These are phyloP conservation scores for Selaginella moellendorffii DNA, from an alignment of 75 land plant species.

Conservation along the genomic window DNA sequence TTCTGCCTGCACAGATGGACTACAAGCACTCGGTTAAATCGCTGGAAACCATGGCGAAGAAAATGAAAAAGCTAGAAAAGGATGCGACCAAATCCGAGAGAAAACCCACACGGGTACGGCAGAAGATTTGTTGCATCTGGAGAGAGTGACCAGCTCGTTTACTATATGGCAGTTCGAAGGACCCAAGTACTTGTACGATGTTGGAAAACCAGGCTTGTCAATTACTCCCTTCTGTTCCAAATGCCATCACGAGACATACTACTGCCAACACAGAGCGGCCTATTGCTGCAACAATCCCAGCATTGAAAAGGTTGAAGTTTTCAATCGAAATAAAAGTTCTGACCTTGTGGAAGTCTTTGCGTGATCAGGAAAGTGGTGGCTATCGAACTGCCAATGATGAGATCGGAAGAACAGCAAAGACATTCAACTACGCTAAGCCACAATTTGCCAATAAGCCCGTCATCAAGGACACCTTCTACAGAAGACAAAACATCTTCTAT, in stretches of 20 bases:
- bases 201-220: constrained; percentile 21
- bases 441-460: constrained; percentile 25
- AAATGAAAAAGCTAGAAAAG: constrained; percentile 7
- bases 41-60: constrained; percentile 11
- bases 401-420: constrained; percentile 20
- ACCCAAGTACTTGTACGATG: constrained; percentile 25
- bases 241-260: constrained; percentile 31
- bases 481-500: constrained; percentile 23
- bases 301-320: constrained; percentile 18
- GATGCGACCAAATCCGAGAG: constrained; percentile 18
- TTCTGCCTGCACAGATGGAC: constrained; percentile 21
- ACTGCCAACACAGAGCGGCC: constrained; percentile 24
- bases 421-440: constrained; percentile 26
- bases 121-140: background rate
- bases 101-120: constrained; percentile 17
- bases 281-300: constrained; percentile 20
- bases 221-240: constrained; percentile 21
- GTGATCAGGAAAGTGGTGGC: constrained; percentile 17
- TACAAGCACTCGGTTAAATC: constrained; percentile 16
- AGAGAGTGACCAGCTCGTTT: background rate
- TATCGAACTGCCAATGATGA: constrained; percentile 18
- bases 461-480: constrained; percentile 25
- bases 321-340: background rate
- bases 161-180: constrained; percentile 25
- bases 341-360: background rate